Percentiles rank a stretch among this genome's conserved stretches.
Evolutionary conservation across 1,284 basidiomycete genomes (phyloP).

Genomic region (Schizopora paradoxa): DNA sequence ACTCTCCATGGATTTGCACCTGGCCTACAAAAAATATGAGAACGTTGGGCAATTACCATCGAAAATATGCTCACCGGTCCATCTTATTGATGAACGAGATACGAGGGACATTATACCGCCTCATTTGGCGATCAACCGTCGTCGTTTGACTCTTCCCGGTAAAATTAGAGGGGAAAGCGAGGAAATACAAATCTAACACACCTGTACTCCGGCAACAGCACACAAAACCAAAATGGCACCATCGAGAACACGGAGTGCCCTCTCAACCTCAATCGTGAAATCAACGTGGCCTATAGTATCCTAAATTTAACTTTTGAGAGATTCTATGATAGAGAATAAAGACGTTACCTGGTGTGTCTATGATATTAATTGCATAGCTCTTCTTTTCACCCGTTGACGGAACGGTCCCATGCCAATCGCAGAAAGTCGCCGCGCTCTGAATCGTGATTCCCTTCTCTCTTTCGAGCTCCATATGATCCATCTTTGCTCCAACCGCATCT

Average conservation of each 20-base stretch:
- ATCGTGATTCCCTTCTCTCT: slow-evolving; percentile 99
- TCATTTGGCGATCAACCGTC: slow-evolving; percentile 98
- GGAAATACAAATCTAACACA: slow-evolving; percentile 29
- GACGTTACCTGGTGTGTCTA: slow-evolving; percentile 89
- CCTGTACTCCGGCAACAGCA: slow-evolving; percentile 95
- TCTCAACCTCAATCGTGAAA: slow-evolving; percentile 99
- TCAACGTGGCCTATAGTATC: slow-evolving; percentile 87
- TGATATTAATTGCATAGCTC: slow-evolving; percentile 95
- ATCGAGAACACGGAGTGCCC: slow-evolving; percentile 93
- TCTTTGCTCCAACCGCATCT: slow-evolving; percentile 97
- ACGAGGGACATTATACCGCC: slow-evolving; percentile 91
- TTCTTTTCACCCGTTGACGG: slow-evolving; percentile 62
- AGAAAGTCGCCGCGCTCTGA: slow-evolving; percentile 97
- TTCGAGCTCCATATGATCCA: slow-evolving; percentile 99
- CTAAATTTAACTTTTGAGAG: slow-evolving; percentile 9
- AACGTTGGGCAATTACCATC: slow-evolving; percentile 2
- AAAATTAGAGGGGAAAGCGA: background rate
- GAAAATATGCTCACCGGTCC: slow-evolving; percentile 63
- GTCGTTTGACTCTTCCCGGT: slow-evolving; percentile 85
- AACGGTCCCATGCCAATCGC: slow-evolving; percentile 85
- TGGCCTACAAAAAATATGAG: slow-evolving; percentile 48
- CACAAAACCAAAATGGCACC: slow-evolving; percentile 96
- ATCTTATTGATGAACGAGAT: slow-evolving; percentile 99
- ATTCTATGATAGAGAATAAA: background rate
- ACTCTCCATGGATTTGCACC: slow-evolving; percentile 98